phyloP scores from a whole-genome alignment of 768 basidiomycete genomes.

The Suillus placidus region DNA sequence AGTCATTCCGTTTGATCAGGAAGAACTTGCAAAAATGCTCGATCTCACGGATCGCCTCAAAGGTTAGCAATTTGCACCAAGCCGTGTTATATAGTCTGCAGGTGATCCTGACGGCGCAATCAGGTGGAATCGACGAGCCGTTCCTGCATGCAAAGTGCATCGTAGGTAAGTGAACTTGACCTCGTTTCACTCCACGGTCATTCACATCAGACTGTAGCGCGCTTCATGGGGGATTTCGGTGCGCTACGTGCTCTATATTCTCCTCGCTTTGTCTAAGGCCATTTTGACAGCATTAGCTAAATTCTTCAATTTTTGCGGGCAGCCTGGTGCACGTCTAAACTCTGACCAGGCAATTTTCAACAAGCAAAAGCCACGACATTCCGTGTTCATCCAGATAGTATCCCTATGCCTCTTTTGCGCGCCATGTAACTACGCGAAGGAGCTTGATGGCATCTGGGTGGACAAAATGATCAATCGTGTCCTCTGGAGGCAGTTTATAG shows the following conservation, averaged over 20 bases:
- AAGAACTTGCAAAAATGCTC: constrained; percentile 41
- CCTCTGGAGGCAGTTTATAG: constrained; percentile 44
- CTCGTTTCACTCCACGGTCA: neutral
- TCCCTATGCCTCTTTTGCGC: constrained; percentile 47
- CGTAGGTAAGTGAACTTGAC: neutral
- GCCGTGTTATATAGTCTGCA: neutral
- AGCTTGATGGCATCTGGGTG: constrained; percentile 45
- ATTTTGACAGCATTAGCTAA: constrained; percentile 24
- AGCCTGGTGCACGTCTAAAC: constrained; percentile 38
- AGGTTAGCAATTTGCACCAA: constrained; percentile 26
- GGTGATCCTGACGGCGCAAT: neutral
- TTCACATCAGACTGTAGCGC: constrained; percentile 29
- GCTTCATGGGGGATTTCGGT: constrained; percentile 48
- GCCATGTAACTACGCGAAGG: constrained; percentile 45
- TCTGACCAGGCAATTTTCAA: constrained; percentile 28
- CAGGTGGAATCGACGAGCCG: neutral
- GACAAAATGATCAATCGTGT: constrained; percentile 42
- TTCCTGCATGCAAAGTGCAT: neutral
- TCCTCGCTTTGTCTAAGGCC: neutral
- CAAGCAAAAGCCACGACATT: constrained; percentile 14
- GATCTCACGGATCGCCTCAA: constrained; percentile 32
- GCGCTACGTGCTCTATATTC: constrained; percentile 9
- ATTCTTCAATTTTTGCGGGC: constrained; percentile 40
- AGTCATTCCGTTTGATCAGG: constrained; percentile 38
- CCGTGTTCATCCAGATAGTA: constrained; percentile 37